phyloP scores from a whole-genome alignment of 495 filamentous ascomycete species.

The Darksidea phi region DNA sequence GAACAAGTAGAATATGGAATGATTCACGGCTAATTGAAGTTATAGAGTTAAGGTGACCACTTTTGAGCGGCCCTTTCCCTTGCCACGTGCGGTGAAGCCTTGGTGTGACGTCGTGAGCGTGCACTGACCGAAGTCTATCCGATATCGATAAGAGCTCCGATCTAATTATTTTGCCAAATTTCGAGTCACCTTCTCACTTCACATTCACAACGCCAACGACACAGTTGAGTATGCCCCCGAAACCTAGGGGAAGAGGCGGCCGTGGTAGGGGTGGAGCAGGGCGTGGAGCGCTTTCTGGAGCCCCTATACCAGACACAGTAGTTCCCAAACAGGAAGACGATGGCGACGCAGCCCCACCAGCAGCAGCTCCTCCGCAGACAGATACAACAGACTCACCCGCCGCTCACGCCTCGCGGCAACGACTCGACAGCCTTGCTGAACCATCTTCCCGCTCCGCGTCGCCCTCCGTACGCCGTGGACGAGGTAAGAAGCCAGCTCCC shows the following conservation, averaged over 20 bases:
- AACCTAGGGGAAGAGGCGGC: slow-evolving; percentile 9
- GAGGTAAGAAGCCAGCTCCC: slow-evolving; percentile 16
- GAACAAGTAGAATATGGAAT: slow-evolving; percentile 25
- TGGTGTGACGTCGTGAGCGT: neutral
- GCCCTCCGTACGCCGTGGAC: slow-evolving; percentile 13
- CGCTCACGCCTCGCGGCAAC: slow-evolving; percentile 6
- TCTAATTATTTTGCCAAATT: neutral
- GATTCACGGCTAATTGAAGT: neutral
- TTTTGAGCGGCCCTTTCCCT: too few species aligned
- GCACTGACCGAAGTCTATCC: slow-evolving; percentile 2
- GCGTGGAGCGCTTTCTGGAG: slow-evolving; percentile 1
- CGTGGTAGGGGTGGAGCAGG: slow-evolving; percentile 12
- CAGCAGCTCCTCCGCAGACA: neutral
- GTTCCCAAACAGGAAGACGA: neutral
- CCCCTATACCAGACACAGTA: neutral
- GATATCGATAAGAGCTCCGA: slow-evolving; percentile 12
- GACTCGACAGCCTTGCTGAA: slow-evolving; percentile 17
- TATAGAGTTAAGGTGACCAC: slow-evolving; percentile 6
- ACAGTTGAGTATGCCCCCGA: slow-evolving; percentile 15
- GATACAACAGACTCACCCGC: slow-evolving; percentile 1
- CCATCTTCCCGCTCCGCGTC: slow-evolving; percentile 9
- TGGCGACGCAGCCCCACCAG: neutral
- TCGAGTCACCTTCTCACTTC: neutral
- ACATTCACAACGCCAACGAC: too few species aligned
- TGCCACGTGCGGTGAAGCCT: too few species aligned